Evolutionary conservation across 495 filamentous ascomycete species (phyloP).

Genomic region (Penicillium herquei): DNA sequence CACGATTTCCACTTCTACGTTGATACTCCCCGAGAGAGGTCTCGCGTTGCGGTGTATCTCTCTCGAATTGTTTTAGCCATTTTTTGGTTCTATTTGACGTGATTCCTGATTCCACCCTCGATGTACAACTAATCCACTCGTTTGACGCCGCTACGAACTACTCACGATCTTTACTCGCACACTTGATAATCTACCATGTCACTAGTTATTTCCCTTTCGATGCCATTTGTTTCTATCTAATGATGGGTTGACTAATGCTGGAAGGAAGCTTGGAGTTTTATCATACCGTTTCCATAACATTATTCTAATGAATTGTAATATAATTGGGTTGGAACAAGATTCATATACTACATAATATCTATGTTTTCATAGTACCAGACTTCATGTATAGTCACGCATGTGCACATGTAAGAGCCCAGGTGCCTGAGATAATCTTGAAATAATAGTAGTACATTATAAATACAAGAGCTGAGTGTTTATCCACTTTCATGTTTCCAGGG

Average conservation of each 20-base stretch:
- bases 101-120: constrained; percentile 1
- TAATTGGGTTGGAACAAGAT: constrained; percentile 13
- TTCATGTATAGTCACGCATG: too few relatives aligned
- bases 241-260: constrained; percentile 10
- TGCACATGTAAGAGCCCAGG: too few relatives aligned
- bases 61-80: constrained; percentile 12
- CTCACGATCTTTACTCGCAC: constrained; percentile 25
- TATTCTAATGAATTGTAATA: constrained; percentile 29
- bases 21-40: constrained; percentile 16
- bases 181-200: constrained; percentile 6
- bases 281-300: constrained; percentile 3
- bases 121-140: constrained; percentile 14
- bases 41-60: constrained; percentile 1
- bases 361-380: not conserved
- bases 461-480: too few relatives aligned
- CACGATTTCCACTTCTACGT: constrained; percentile 10
- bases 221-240: constrained; percentile 1
- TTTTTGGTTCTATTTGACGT: constrained; percentile 2
- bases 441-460: too few relatives aligned
- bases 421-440: too few relatives aligned
- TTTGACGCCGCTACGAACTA: constrained; percentile 26
- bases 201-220: not conserved
- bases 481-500: too few relatives aligned
- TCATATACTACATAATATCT: not conserved
- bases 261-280: not conserved